Percentiles rank a stretch among this genome's conserved stretches.
Conservation (phyloP, 768 basidiomycete genomes). For the Boletales sp. region DNA sequence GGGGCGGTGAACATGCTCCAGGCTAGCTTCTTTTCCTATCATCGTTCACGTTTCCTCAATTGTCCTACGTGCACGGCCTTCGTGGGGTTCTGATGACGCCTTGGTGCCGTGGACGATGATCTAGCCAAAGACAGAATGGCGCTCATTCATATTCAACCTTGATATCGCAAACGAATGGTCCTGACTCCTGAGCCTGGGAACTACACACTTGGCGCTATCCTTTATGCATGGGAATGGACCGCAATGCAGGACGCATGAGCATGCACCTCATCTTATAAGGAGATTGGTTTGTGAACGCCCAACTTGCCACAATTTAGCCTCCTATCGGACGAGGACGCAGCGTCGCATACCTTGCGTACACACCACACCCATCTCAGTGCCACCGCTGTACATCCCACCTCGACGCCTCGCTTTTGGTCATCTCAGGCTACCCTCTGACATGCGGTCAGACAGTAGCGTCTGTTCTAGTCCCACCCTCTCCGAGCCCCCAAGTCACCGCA, state of each 20-base stretch:
- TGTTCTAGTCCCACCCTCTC: conserved; percentile 13
- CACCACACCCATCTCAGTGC: neutral
- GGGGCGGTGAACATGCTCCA: too few relatives aligned
- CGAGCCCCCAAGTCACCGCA: conserved; percentile 14
- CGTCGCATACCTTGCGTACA: neutral
- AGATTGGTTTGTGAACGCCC: neutral
- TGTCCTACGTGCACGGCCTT: neutral
- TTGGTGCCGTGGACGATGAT: neutral
- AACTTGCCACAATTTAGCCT: neutral
- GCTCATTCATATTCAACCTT: conserved; percentile 5
- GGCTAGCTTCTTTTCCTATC: too few relatives aligned
- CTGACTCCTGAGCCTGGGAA: conserved; percentile 7
- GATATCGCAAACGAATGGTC: neutral
- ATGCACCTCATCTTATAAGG: conserved; percentile 10
- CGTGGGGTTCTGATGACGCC: neutral
- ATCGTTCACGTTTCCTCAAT: too few relatives aligned
- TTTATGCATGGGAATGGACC: conserved; percentile 4
- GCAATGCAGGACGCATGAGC: too few relatives aligned
- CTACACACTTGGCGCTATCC: neutral
- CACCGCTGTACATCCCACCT: neutral
- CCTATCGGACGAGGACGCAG: neutral
- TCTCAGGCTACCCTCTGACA: conserved; percentile 1
- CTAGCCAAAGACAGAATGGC: neutral
- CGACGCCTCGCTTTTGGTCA: neutral
- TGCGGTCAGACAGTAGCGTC: conserved; percentile 6